These are phyloP conservation scores for Crotalaria pallida DNA, from an alignment of 306 rosid species.

Conservation along the genomic window DNA sequence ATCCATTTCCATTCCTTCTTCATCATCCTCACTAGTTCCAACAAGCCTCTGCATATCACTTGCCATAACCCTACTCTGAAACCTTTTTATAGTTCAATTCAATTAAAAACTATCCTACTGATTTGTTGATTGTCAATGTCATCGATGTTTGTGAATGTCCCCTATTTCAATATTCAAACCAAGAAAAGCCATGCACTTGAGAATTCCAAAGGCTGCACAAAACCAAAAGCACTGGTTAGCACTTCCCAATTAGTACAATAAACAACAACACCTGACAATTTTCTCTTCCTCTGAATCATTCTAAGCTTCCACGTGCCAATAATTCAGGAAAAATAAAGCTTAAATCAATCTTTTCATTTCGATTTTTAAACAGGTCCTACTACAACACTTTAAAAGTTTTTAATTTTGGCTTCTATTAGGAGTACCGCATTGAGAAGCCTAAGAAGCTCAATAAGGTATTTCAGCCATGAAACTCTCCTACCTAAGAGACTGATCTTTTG, in stretches of 20 bases:
- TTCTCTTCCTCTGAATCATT: background rate
- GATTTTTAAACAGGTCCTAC: background rate
- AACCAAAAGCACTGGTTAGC: constrained; percentile 6
- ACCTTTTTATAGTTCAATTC: constrained; percentile 9
- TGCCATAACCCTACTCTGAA: constrained; percentile 52
- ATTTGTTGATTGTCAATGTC: constrained; percentile 17
- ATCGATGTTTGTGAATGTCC: constrained; percentile 12
- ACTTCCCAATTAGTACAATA: background rate
- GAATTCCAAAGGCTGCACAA: constrained; percentile 23
- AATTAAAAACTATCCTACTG: constrained; percentile 2
- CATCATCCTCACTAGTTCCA: constrained; percentile 88
- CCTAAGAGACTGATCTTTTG: too few relatives aligned
- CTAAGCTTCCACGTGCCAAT: background rate
- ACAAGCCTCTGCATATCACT: constrained; percentile 70
- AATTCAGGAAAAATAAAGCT: background rate
- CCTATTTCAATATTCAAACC: constrained; percentile 11
- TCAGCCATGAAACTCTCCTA: too few relatives aligned
- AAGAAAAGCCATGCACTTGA: background rate
- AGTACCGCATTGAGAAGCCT: too few relatives aligned
- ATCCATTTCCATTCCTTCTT: constrained; percentile 85
- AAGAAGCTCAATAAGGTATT: too few relatives aligned
- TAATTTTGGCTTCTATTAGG: too few relatives aligned
- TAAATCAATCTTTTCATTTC: background rate
- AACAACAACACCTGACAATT: background rate
- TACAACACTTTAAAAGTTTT: too few relatives aligned